These are phyloP conservation scores for Coemansia sp. DNA, from an alignment of 192 early-diverging fungal species.

Conservation along the genomic window DNA sequence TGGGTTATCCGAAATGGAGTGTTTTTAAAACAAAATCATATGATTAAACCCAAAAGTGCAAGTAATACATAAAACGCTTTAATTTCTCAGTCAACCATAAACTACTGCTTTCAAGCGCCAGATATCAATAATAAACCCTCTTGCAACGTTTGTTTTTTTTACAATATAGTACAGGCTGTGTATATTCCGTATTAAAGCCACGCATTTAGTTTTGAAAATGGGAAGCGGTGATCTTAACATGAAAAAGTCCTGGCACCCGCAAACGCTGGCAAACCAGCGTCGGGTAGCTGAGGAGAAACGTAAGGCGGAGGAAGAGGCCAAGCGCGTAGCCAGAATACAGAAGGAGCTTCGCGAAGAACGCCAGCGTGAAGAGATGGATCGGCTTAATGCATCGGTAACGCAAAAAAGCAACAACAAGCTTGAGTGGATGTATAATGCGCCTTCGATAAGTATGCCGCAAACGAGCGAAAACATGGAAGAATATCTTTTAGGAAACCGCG, in stretches of 20 bases:
- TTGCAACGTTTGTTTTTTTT: background rate
- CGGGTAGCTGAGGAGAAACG: slow-evolving; percentile 65
- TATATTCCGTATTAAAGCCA: too few relatives aligned
- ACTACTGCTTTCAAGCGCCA: too few relatives aligned
- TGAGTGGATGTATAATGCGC: slow-evolving; percentile 96
- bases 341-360: slow-evolving; percentile 94
- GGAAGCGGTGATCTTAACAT: slow-evolving; percentile 67
- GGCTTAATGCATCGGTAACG: slow-evolving; percentile 70
- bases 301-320: slow-evolving; percentile 81
- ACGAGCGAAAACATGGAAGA: slow-evolving; percentile 79
- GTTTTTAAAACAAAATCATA: background rate
- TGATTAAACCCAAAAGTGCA: background rate
- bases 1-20: too few relatives aligned
- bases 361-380: slow-evolving; percentile 80
- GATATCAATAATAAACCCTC: background rate
- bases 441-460: slow-evolving; percentile 46
- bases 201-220: slow-evolving; percentile 21
- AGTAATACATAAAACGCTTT: too few relatives aligned
- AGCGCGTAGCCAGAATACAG: slow-evolving; percentile 82
- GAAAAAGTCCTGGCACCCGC: slow-evolving; percentile 99
- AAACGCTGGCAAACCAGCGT: slow-evolving; percentile 82
- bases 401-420: slow-evolving; percentile 73
- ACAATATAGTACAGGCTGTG: background rate
- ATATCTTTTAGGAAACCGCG: slow-evolving; percentile 86
- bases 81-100: too few relatives aligned